Conservation (phyloP, 2,329 filamentous ascomycete species). For the Trichoderma harzianum region DNA sequence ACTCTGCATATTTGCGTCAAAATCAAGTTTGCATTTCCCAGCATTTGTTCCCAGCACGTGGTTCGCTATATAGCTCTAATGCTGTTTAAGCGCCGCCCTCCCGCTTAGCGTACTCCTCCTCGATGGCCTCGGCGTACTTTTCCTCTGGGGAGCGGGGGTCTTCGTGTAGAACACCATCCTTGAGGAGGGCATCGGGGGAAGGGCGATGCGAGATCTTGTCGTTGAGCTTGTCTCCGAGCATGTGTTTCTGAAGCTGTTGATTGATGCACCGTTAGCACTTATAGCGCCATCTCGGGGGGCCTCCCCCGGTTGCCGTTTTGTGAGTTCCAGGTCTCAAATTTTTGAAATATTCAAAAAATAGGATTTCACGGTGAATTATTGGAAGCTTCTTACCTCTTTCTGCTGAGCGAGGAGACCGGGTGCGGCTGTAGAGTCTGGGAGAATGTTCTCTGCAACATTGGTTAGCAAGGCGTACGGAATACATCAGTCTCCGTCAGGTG, state of each 20-base stretch:
- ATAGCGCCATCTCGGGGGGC: neutral
- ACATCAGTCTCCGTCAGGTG: no score
- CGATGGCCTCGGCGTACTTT: constrained; percentile 58
- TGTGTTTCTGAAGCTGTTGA: constrained; percentile 71
- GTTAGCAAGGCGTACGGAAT: neutral
- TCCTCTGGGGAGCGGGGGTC: constrained; percentile 58
- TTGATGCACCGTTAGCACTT: neutral
- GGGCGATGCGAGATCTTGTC: constrained; percentile 81
- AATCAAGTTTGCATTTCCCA: neutral
- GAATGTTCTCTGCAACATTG: constrained; percentile 68
- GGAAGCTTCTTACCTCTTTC: constrained; percentile 53
- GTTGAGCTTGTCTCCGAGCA: constrained; percentile 82
- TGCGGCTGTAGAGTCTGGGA: constrained; percentile 73
- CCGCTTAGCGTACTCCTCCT: constrained; percentile 62
- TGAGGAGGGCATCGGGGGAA: constrained; percentile 69
- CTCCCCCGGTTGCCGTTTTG: no score
- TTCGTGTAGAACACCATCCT: constrained; percentile 73
- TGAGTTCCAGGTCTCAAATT: neutral
- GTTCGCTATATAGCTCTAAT: neutral
- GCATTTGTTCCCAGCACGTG: neutral
- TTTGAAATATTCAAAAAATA: neutral
- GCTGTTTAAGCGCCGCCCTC: constrained; percentile 55
- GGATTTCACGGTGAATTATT: neutral
- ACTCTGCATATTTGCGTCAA: neutral
- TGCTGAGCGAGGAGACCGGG: constrained; percentile 77